Evolutionary conservation across 2,329 filamentous ascomycete genomes (phyloP).

Genomic region (Fusarium mangiferae): DNA sequence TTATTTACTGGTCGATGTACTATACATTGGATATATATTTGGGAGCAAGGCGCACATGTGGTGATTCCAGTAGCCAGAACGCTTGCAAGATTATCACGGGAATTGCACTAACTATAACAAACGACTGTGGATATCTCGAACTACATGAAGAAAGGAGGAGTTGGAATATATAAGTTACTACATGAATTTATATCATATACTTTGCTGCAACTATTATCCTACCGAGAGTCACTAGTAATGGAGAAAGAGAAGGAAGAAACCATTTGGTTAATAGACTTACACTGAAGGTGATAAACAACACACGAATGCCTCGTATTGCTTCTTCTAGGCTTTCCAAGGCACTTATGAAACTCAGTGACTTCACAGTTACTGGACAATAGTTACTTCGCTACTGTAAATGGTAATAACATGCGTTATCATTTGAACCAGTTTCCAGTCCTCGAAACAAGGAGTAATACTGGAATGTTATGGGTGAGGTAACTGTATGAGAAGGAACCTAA

Average conservation of each 20-base stretch:
- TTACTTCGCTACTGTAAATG: background rate
- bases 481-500: background rate
- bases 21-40: background rate
- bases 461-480: background rate
- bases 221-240: background rate
- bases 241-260: background rate
- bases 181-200: background rate
- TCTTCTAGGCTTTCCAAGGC: background rate
- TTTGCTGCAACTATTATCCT: background rate
- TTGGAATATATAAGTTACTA: too few species aligned
- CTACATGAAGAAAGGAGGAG: background rate
- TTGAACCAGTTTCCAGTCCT: background rate
- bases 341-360: background rate
- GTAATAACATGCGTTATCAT: background rate
- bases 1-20: too few species aligned
- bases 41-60: background rate
- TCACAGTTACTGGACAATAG: background rate
- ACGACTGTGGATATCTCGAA: background rate
- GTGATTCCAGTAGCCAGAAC: background rate
- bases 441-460: background rate
- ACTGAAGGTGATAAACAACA: background rate
- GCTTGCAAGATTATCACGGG: background rate
- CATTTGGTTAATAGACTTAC: background rate
- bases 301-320: background rate
- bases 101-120: background rate